phyloP scores from a whole-genome alignment of 169 alveolate species.

The Pseudocohnilembus persalinus region DNA sequence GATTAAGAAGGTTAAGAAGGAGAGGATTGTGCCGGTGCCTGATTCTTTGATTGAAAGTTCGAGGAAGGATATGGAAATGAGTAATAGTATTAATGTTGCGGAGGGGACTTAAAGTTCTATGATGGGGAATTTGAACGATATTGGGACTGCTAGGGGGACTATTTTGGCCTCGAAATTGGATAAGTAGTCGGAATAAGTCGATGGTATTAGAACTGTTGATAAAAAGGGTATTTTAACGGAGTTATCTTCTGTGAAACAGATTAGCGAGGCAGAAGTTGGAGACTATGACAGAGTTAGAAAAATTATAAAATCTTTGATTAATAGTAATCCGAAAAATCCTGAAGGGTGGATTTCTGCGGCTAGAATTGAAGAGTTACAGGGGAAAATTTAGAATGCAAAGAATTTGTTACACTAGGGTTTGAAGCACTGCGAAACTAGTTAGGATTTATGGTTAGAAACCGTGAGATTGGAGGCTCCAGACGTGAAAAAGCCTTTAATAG shows the following conservation, averaged over 20 bases:
- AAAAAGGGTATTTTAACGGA: constrained; percentile 95
- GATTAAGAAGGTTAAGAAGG: constrained; percentile 85
- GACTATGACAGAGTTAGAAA: constrained; percentile 95
- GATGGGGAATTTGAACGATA: constrained; percentile 80
- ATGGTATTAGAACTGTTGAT: constrained; percentile 96
- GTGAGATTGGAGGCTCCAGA: constrained; percentile 96
- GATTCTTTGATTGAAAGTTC: constrained; percentile 83
- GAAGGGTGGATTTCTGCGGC: constrained; percentile 99
- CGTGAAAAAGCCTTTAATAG: constrained; percentile 93
- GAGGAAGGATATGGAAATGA: constrained; percentile 44
- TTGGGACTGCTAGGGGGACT: constrained; percentile 94
- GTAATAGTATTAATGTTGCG: constrained; percentile 52
- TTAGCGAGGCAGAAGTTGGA: constrained; percentile 91
- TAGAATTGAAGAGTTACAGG: constrained; percentile 97
- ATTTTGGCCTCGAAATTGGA: constrained; percentile 93
- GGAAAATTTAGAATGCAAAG: constrained; percentile 94
- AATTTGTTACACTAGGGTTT: constrained; percentile 96
- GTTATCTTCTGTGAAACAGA: constrained; percentile 80
- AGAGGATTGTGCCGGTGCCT: constrained; percentile 92
- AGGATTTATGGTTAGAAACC: constrained; percentile 99
- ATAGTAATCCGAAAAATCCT: constrained; percentile 95
- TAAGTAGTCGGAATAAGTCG: constrained; percentile 91
- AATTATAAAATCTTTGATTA: constrained; percentile 86
- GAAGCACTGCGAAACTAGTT: constrained; percentile 94
- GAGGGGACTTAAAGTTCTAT: constrained; percentile 61